These are phyloP conservation scores for Eucalyptus cloeziana DNA, from an alignment of 345 rosid species.

Conservation along the genomic window DNA sequence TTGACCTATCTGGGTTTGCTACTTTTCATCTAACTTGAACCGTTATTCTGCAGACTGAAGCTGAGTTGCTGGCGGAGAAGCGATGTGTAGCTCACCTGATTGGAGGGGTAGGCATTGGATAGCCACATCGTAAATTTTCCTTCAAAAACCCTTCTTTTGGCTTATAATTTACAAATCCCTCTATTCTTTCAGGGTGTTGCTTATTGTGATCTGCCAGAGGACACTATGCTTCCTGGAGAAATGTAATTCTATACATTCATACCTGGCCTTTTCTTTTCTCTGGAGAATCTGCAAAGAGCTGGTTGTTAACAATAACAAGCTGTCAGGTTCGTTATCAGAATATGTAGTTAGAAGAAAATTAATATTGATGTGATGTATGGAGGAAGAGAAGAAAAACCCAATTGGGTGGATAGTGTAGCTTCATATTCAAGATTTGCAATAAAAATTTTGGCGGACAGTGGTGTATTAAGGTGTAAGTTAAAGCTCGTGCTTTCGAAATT, in stretches of 20 bases:
- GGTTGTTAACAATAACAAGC: background rate
- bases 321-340: background rate
- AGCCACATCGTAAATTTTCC: background rate
- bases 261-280: background rate
- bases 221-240: constrained; percentile 99
- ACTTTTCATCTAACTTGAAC: background rate
- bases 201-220: constrained; percentile 85
- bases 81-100: constrained; percentile 96
- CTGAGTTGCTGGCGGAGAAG: constrained; percentile 83
- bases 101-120: constrained; percentile 54
- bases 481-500: background rate
- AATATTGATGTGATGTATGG: background rate
- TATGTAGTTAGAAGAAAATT: background rate
- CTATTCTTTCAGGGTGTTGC: constrained; percentile 64
- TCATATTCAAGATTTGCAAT: background rate
- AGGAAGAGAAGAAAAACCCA: background rate
- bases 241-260: constrained; percentile 25
- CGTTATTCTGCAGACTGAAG: constrained; percentile 56
- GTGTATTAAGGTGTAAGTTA: background rate
- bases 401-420: background rate
- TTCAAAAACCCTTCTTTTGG: background rate
- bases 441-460: background rate
- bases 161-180: background rate
- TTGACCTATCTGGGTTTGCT: background rate
- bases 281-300: background rate